These are phyloP conservation scores for Dictyostelium capitatum DNA, from an alignment of 78 protist genomes.

Conservation along the genomic window DNA sequence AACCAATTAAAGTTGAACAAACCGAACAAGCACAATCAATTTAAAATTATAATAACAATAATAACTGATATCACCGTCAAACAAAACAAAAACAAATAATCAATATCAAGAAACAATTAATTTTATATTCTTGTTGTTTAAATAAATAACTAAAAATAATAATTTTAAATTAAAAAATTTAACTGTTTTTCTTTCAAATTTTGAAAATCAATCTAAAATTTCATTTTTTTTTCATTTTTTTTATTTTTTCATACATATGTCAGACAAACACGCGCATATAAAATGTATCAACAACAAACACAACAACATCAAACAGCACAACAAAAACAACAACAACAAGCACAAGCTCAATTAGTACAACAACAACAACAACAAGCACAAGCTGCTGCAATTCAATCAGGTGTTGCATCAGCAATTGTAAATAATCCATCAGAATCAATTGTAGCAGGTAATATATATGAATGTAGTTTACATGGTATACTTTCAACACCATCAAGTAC, in stretches of 20 bases:
- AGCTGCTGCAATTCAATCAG: not conserved
- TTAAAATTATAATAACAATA: not conserved
- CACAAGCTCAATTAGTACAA: not conserved
- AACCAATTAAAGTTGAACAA: conserved; percentile 3
- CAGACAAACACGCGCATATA: not conserved
- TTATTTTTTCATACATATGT: too few relatives aligned
- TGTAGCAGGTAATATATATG: conserved; percentile 45
- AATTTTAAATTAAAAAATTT: too few relatives aligned
- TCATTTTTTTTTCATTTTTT: too few relatives aligned
- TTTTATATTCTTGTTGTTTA: not conserved
- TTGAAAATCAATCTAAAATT: not conserved
- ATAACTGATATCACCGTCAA: too few relatives aligned
- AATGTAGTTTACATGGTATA: conserved; percentile 76
- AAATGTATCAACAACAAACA: conserved; percentile 20
- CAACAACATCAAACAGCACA: conserved; percentile 14
- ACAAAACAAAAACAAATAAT: not conserved
- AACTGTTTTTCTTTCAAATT: too few relatives aligned
- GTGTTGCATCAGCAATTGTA: not conserved
- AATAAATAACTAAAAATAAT: too few relatives aligned
- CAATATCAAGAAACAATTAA: conserved; percentile 16
- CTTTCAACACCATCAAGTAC: conserved; percentile 46
- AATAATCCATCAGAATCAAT: not conserved
- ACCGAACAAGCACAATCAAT: conserved; percentile 6
- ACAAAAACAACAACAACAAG: conserved; percentile 6
- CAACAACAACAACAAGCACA: not conserved